Conservation (phyloP, 148 eudicot genomes). For the Oxyria digyna region DNA sequence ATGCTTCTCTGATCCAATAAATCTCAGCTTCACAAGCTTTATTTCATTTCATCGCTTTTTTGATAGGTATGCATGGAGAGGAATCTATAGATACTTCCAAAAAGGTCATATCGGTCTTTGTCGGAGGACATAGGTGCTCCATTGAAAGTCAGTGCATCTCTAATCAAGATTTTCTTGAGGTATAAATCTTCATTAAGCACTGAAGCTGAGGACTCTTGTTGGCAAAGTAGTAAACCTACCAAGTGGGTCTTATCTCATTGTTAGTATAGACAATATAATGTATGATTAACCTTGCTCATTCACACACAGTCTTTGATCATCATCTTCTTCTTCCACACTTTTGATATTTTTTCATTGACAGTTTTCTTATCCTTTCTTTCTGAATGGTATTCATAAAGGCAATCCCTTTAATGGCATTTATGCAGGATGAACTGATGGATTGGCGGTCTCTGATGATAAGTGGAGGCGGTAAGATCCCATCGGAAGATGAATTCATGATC, state of each 20-base stretch:
- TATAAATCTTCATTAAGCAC: slow-evolving; percentile 13
- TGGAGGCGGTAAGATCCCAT: slow-evolving; percentile 35
- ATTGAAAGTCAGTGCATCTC: slow-evolving; percentile 43
- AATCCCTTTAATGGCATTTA: too few relatives aligned
- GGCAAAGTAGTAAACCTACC: too few relatives aligned
- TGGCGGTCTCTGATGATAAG: slow-evolving; percentile 33
- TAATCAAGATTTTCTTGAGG: slow-evolving; percentile 59
- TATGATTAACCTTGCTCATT: too few relatives aligned
- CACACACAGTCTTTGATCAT: too few relatives aligned
- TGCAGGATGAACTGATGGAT: slow-evolving; percentile 38
- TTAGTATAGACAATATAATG: too few relatives aligned
- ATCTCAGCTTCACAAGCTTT: background rate
- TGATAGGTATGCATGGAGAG: slow-evolving; percentile 22
- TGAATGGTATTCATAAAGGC: too few relatives aligned
- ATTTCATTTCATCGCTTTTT: background rate
- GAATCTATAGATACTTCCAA: slow-evolving; percentile 14
- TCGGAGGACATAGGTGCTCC: slow-evolving; percentile 31
- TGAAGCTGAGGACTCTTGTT: too few relatives aligned
- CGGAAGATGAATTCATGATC: slow-evolving; percentile 20
- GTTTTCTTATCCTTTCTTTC: too few relatives aligned
- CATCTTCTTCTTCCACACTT: too few relatives aligned
- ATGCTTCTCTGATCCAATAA: too few relatives aligned
- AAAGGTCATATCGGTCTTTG: slow-evolving; percentile 24
- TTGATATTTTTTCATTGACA: too few relatives aligned
- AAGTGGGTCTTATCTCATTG: too few relatives aligned